A percentile compares a stretch with the other conserved stretches of the same genome.
These are phyloP conservation scores for Tricholoma bakamatsutake DNA, from an alignment of 768 basidiomycete genomes.

Conservation along the genomic window DNA sequence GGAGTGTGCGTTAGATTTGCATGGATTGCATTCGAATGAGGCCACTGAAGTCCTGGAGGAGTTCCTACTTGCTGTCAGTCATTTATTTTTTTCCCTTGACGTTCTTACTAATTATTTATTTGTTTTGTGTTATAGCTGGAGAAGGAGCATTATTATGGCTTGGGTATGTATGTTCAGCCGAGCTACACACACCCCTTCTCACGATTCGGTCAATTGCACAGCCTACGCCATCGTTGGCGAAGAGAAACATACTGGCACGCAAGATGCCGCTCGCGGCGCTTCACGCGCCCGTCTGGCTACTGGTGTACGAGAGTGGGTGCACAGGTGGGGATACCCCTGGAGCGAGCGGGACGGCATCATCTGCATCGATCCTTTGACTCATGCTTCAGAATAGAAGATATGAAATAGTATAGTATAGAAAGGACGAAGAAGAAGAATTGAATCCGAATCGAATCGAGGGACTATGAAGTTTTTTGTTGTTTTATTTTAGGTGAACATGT, in stretches of 20 bases:
- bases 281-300: constrained; percentile 80
- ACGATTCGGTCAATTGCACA: constrained; percentile 19
- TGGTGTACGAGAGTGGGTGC: constrained; percentile 86
- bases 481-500: neutral
- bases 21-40: constrained; percentile 91
- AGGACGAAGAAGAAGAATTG: neutral
- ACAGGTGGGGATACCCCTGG: constrained; percentile 96
- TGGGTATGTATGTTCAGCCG: constrained; percentile 44
- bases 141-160: constrained; percentile 79
- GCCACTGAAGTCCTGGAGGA: constrained; percentile 87
- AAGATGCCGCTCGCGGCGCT: constrained; percentile 75
- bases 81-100: neutral
- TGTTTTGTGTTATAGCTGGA: constrained; percentile 52
- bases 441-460: neutral
- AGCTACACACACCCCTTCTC: neutral
- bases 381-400: constrained; percentile 38
- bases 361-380: constrained; percentile 82
- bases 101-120: neutral
- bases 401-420: neutral
- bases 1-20: constrained; percentile 83
- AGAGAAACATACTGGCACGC: constrained; percentile 93
- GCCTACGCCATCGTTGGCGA: constrained; percentile 92
- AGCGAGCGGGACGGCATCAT: constrained; percentile 87
- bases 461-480: neutral
- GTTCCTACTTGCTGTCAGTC: constrained; percentile 79